Evolutionary conservation across 139 green algal genomes (phyloP).

Genomic region (Pleodorina starrii): DNA sequence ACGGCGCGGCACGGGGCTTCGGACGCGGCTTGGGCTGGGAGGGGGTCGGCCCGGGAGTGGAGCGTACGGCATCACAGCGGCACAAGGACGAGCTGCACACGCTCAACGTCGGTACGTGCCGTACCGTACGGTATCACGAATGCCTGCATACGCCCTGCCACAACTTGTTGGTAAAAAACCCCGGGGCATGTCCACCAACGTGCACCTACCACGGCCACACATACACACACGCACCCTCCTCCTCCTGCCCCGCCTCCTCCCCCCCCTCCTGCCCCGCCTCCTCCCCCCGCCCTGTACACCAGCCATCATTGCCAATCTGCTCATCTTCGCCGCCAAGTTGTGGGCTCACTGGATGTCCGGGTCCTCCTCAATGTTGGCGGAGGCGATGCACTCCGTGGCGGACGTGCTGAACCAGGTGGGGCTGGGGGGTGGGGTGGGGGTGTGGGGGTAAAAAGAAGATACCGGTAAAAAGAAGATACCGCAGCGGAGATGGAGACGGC

Average conservation of each 20-base stretch:
- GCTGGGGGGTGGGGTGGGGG: not conserved
- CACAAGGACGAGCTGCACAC: constrained; percentile 55
- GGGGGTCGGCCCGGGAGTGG: not conserved
- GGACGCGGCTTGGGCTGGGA: not conserved
- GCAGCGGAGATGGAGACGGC: no score
- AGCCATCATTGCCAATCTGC: constrained; percentile 73
- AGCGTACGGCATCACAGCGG: not conserved
- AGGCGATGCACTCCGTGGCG: constrained; percentile 90
- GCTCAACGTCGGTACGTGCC: constrained; percentile 55
- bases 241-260: no score
- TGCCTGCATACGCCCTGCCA: no score
- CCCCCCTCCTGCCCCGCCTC: no score
- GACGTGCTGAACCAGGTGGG: constrained; percentile 92
- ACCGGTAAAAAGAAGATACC: no score
- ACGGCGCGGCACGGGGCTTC: not conserved
- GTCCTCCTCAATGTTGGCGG: constrained; percentile 88
- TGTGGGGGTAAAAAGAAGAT: no score
- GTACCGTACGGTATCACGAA: not conserved
- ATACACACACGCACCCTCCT: no score
- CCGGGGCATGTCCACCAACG: no score
- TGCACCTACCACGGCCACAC: no score
- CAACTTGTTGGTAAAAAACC: no score
- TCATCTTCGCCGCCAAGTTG: constrained; percentile 79
- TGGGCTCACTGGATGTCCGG: constrained; percentile 68
- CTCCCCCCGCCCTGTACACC: no score